Evolutionary conservation across 1,284 basidiomycete genomes (phyloP), one percentile per base, ranked within the genome.

Genomic region (Naganishia sp.): DNA sequence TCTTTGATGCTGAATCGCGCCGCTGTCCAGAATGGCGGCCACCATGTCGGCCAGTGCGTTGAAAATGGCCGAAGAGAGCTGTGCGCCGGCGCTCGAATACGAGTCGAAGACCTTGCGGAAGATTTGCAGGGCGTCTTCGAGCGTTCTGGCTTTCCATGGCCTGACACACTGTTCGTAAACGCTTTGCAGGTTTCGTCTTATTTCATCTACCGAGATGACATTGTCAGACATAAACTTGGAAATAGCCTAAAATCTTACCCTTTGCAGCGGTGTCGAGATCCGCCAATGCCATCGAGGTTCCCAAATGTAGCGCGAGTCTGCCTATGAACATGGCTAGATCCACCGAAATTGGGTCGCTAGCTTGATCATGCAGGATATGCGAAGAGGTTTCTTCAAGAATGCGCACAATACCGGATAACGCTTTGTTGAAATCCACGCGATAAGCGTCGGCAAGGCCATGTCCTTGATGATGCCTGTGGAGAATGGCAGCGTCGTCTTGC

Each of bases 271-370:
- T 63, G 5, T 71, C 54, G 9, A 58, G 60, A 39, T 39, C 7
- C 23, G 42, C 42, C 2, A 79, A 67, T 46, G 76, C 71, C 0
- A 43, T 25, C 41, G 78, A 67, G 66, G 71, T 71, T 10, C 68
- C 71, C 9, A 80, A 65, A 62, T 74, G 78, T 28, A 77, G 56
- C 9, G 78, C 76, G 1, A 79, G 71, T 21, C 78, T 69, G 1
- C 78, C 78, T 15, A 79, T 68, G 46, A 79, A 76, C 47, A 79
- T 62, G 57, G 78, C 76, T 9, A 72, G 72, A 47, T 75, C 75
- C 23, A 78, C 66, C 13, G 68, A 70, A 2, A 66, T 68, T 15
- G 71, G 72, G 1, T 68, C 70, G 41, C 72, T 72, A 6, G 69
- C 68, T n/a, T 71, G 25, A 23, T 63, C 47, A 0, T 50, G 51